Conservation (phyloP, 306 rosid species). For the Dalbergia oliveri region DNA sequence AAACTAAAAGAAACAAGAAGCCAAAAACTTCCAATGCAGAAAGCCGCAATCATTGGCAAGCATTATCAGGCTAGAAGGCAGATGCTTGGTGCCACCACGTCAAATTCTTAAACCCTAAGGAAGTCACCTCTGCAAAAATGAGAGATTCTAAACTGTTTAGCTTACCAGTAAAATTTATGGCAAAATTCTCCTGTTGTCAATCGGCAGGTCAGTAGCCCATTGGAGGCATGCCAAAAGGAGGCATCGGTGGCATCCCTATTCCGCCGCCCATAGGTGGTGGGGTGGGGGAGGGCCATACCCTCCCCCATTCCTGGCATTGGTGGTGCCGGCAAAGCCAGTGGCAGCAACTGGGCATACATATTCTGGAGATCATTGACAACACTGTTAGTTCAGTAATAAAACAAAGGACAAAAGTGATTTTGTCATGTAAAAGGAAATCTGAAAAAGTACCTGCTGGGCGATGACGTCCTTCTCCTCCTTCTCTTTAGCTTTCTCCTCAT, state of each 20-base stretch:
- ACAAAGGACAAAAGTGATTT: background rate
- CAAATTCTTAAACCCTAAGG: background rate
- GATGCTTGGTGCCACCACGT: background rate
- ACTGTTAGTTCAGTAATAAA: slow-evolving; percentile 4
- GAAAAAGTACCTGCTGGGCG: slow-evolving; percentile 70
- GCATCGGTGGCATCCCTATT: slow-evolving; percentile 88
- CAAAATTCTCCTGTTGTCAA: slow-evolving; percentile 17
- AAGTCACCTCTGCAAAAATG: slow-evolving; percentile 12
- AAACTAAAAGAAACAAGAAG: background rate
- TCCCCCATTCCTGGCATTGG: slow-evolving; percentile 81
- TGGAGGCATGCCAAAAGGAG: slow-evolving; percentile 84
- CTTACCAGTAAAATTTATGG: slow-evolving; percentile 1
- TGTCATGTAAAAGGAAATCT: background rate
- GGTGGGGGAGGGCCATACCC: slow-evolving; percentile 59
- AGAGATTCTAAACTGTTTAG: slow-evolving; percentile 17
- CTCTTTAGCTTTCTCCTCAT: slow-evolving; percentile 68
- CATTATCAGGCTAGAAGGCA: background rate
- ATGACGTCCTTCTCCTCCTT: slow-evolving; percentile 76
- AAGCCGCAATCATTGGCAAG: background rate
- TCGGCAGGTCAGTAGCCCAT: slow-evolving; percentile 60
- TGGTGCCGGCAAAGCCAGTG: slow-evolving; percentile 87
- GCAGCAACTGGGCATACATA: slow-evolving; percentile 88
- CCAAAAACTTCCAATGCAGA: slow-evolving; percentile 4
- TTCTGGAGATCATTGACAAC: slow-evolving; percentile 62
- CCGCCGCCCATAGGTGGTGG: slow-evolving; percentile 72